Evolutionary conservation across 345 rosid species (phyloP), one percentile per base, ranked within the genome.

Genomic region (Citrus reticulata): DNA sequence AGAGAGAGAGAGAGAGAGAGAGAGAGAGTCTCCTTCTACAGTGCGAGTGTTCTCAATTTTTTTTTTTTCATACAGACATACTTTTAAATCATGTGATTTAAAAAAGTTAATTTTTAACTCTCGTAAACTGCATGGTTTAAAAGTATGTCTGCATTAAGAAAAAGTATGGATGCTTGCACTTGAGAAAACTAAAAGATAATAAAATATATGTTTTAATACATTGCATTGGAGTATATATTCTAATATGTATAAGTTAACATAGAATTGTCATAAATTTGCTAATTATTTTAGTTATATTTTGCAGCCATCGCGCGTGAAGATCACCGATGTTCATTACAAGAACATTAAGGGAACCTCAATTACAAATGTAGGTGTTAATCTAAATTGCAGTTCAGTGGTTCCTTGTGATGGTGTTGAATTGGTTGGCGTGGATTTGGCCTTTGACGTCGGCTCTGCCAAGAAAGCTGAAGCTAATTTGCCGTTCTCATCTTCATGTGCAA

Each of bases 291-390:
- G 51, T 46, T 46, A 34, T 25, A 46, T 30, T 22, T 29, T 54
- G 67, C 77, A 84, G 87, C 82, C 81, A 27, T 88, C 90, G 2
- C 54, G 59, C 10, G 88, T 85, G 57, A 61, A 79, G 79, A 24
- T 88, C 6, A 80, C 74, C 8, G 25, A 82, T 58, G 80, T 85
- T 65, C 88, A 62, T 27, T 88, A 71, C 86, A 79, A 55, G 27
- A 87, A 89, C 88, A 68, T 89, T 1, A 72, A 68, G 65, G 95
- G 95, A 61, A 89, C 91, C 1, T 55, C 95, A 17, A 4, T 34
- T 1, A 75, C 88, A 4, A 69, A 77, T 22, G 75, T 69, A 9
- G 91, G 83, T 1, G 88, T 91, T 6, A 67, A 65, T 25, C 55
- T 91, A 16, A 19, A 57, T 7, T 91, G 95, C 88, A 91, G 93